These are phyloP conservation scores for Cladophialophora yegresii DNA, from an alignment of 2,329 filamentous ascomycete genomes.

Conservation along the genomic window DNA sequence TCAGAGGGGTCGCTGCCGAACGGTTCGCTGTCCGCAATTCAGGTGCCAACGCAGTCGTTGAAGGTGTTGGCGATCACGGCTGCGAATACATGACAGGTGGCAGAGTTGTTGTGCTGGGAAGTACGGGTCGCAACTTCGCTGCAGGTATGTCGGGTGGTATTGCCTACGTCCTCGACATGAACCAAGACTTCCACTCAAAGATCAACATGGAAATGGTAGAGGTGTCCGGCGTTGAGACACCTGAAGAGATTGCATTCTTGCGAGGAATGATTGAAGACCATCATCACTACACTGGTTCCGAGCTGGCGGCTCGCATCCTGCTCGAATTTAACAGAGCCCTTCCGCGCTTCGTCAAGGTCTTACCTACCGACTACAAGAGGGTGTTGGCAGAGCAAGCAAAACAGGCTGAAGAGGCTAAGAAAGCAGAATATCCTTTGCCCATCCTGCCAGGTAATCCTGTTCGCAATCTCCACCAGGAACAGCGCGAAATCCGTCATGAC, in stretches of 20 bases:
- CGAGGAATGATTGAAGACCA: slow-evolving; percentile 93
- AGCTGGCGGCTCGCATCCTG: slow-evolving; percentile 86
- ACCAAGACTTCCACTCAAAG: slow-evolving; percentile 86
- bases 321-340: slow-evolving; percentile 94
- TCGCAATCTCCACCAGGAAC: slow-evolving; percentile 55
- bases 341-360: slow-evolving; percentile 86
- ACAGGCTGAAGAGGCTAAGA: slow-evolving; percentile 82
- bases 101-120: slow-evolving; percentile 80
- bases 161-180: slow-evolving; percentile 87
- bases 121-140: slow-evolving; percentile 93
- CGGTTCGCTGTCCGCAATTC: slow-evolving; percentile 97
- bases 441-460: slow-evolving; percentile 68
- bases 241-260: slow-evolving; percentile 83
- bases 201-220: slow-evolving; percentile 98
- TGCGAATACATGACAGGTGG: slow-evolving; percentile 99
- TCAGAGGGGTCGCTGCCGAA: slow-evolving; percentile 94
- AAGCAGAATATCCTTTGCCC: slow-evolving; percentile 77
- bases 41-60: slow-evolving; percentile 91
- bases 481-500: slow-evolving; percentile 58
- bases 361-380: slow-evolving; percentile 95
- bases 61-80: slow-evolving; percentile 92
- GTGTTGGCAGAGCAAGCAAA: slow-evolving; percentile 82
- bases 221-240: slow-evolving; percentile 78
- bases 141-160: slow-evolving; percentile 99
- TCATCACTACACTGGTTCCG: slow-evolving; percentile 95